Evolutionary conservation across 1,284 basidiomycete species (phyloP).

Genomic region (Leccinum subfulvum): DNA sequence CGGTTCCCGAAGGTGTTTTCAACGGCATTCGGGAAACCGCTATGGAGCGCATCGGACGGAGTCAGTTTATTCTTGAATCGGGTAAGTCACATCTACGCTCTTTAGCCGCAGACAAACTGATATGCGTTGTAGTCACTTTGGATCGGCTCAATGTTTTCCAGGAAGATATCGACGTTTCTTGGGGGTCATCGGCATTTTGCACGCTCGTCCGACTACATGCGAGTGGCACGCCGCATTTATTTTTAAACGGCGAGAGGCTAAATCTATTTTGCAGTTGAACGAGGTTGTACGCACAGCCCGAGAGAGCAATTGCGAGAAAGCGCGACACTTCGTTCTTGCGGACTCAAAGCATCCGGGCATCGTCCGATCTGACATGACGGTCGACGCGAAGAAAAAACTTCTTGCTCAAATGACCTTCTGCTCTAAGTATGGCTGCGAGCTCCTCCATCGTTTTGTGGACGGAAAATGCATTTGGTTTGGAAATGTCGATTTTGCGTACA

Average conservation of each 20-base stretch:
- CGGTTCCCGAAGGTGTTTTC: background rate
- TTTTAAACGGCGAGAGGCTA: background rate
- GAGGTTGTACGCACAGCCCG: background rate
- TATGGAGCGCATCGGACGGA: background rate
- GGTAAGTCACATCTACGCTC: background rate
- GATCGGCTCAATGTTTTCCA: background rate
- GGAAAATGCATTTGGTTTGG: background rate
- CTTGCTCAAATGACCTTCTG: background rate
- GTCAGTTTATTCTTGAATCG: background rate
- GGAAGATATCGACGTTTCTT: background rate
- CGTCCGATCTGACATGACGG: background rate
- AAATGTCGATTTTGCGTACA: background rate
- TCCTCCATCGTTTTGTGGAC: background rate
- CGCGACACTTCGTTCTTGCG: background rate
- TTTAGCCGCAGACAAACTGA: background rate
- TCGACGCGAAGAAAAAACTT: background rate
- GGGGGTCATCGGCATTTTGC: background rate
- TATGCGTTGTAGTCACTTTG: slow-evolving; percentile 1
- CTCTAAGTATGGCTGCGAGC: background rate
- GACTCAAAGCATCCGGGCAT: background rate
- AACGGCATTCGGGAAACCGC: background rate
- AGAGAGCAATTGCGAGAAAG: background rate
- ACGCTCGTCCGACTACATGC: background rate
- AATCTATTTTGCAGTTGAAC: background rate
- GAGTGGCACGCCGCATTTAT: background rate